Percentiles rank a stretch among this genome's conserved stretches.
phyloP scores from a whole-genome alignment of 257 asterid genomes.

The Solanum pinnatisectum region DNA sequence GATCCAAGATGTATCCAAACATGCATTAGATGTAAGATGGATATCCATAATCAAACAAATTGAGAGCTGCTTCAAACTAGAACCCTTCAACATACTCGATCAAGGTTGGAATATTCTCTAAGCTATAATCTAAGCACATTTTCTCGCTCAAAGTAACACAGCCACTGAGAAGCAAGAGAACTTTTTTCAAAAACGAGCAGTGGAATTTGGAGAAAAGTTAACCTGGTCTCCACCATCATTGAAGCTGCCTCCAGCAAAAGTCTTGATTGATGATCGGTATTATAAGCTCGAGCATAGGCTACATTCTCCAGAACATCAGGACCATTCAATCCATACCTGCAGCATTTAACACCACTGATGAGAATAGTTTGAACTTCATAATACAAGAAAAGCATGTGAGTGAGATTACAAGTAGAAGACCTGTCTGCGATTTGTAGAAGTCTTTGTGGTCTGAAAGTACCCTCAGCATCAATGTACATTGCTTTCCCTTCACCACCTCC shows the following conservation, averaged over 20 bases:
- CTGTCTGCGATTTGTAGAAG: conserved; percentile 93
- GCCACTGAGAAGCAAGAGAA: not conserved
- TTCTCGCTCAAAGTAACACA: not conserved
- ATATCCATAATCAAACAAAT: not conserved
- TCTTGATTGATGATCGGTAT: conserved; percentile 96
- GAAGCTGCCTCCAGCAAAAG: conserved; percentile 97
- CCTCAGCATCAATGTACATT: conserved; percentile 96
- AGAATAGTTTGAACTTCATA: not conserved
- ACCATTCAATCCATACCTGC: conserved; percentile 86
- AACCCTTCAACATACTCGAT: not conserved
- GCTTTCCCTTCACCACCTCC: conserved; percentile 99
- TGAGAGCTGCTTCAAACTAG: not conserved
- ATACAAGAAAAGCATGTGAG: not conserved
- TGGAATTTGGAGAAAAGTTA: not conserved
- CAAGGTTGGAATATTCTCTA: not conserved
- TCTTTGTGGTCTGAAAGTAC: conserved; percentile 96
- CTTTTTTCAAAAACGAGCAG: not conserved
- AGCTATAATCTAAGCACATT: not conserved
- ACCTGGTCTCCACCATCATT: conserved; percentile 98
- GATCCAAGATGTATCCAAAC: not conserved
- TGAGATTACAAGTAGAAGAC: conserved; percentile 17
- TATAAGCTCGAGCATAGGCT: conserved; percentile 97
- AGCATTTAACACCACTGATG: not conserved
- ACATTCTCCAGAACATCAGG: conserved; percentile 95
- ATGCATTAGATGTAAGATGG: not conserved